A percentile compares a stretch with the other conserved stretches of the same genome.
Evolutionary conservation across 441 rosid genomes (phyloP).

Genomic region (Oxalis stricta): DNA sequence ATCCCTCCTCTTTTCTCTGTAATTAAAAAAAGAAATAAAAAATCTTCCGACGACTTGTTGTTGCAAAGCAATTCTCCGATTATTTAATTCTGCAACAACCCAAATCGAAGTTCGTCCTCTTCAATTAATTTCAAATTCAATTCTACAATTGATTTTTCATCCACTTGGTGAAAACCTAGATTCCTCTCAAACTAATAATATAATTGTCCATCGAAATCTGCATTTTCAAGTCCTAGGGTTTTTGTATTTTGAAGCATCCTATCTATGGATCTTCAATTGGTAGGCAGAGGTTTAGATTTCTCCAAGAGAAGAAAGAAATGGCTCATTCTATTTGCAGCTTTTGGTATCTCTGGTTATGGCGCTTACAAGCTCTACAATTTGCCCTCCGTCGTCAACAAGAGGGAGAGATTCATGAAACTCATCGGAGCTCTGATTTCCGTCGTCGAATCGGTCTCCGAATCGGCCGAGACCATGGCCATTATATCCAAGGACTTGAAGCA

Average conservation of each 20-base stretch:
- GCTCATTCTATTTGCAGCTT: conserved; percentile 33
- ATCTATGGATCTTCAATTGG: conserved; percentile 39
- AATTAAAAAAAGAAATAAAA: too few species aligned
- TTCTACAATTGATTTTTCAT: too few species aligned
- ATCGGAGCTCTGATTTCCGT: conserved; percentile 44
- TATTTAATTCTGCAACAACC: too few species aligned
- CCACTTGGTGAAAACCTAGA: too few species aligned
- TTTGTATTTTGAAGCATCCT: neutral
- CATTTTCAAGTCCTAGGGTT: conserved; percentile 7
- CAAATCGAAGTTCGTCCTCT: too few species aligned
- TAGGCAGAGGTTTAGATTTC: conserved; percentile 21
- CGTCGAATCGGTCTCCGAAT: conserved; percentile 55
- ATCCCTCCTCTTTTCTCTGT: too few species aligned
- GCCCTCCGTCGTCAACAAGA: conserved; percentile 30
- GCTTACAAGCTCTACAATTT: conserved; percentile 40
- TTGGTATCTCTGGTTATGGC: conserved; percentile 50
- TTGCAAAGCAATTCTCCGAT: too few species aligned
- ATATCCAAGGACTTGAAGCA: conserved; percentile 57
- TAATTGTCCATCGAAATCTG: too few species aligned
- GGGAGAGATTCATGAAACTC: conserved; percentile 38
- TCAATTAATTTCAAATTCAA: too few species aligned
- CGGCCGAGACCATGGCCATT: conserved; percentile 40
- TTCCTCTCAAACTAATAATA: too few species aligned
- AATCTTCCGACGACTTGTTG: too few species aligned
- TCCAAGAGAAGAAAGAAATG: conserved; percentile 38